Evolutionary conservation across 2,329 filamentous ascomycete species (phyloP), one percentile per base, ranked within the genome.

Genomic region (Trichothecium sympodiale): DNA sequence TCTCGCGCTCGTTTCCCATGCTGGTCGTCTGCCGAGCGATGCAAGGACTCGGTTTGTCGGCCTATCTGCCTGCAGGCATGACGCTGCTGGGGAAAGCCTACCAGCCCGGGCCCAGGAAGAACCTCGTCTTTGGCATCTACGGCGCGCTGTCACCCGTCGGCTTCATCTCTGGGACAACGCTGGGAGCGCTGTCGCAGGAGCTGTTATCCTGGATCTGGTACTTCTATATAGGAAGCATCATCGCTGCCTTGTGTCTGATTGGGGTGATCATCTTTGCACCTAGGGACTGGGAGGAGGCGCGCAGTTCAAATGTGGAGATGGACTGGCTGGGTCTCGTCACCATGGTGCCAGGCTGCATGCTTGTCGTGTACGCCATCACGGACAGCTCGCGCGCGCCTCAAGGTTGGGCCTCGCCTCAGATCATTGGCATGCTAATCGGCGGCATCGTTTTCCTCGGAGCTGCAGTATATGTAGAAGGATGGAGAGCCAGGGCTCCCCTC

Each of bases 1-100:
- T 84, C 50, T 74, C 72, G 33, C 61, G 61, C 32, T 77, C 67
- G 49, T 71, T 75, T 40, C 51, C 71, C 17, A 80, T 83, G 72
- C 62, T 86, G 40, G 74, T 82, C 42, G 60, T 80, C 20, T 79
- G 75, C 48, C 74, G 83, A 35, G 82, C 82, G 8, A 59, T 87
- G 30, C 81, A 86, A 54, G 83, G 83, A 0, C 57, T 89, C 8
- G 83, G 81, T 1, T 69, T 80, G 2, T 80, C 82, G 1, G 80
- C 82, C 0, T 84, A 83, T 41, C 55, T 87, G 9, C 81, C 82
- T 0, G 74, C 78, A 1, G 74, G 79, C 2, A 69, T 87, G 38
- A 80, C 80, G 70, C 63, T 85, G 6, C 60, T 85, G 6, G 79
- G 77, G 3, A 77, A 70, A 41, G 71, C 65, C 3, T 85, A 85